Base-by-base conservation (phyloP, 768 basidiomycete genomes). In the Suillus luteus region DNA sequence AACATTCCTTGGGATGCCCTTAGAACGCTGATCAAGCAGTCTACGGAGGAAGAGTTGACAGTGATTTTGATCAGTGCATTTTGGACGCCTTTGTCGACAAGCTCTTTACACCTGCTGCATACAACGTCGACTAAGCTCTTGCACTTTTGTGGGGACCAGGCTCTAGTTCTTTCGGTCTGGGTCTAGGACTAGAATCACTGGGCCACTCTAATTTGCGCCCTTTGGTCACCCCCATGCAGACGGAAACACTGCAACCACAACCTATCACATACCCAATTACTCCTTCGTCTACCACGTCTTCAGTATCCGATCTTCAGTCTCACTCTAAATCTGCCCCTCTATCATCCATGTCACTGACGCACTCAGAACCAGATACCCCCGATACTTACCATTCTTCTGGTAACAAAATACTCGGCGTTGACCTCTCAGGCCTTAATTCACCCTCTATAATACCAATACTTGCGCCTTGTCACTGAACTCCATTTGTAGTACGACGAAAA, bases 1-100 rank as follows among this genome's bases (percentile, higher is more conserved):
- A 81, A 83, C 11, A 95, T 99, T 58, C 97, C 97, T 5, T 99
- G 97, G 96, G 88, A 91, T 68, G 96, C 97, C 15, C 79, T 99
- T n/a, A 85, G 95, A 43, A 91, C 91, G 0, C 83, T 99, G 60
- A 85, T 99, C 79, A 98, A 96, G 71, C 93, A 98, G 72, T 95
- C 24, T 99, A 99, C 69, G 94, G 95, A 64, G 95, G 96, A 15
- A 82, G 96, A 62, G 82, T 97, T 59, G 96, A 98, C 79, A 95
- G 93, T 66, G 93, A 96, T 75, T 95, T 94, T 72, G 97, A 99
- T 73, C 96, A 98, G 72, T 82, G 84, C 67, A 90, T 97, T 59
- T 83, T 99, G 55, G 93, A 98, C 73, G 87, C 94, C 17, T 99
- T 99, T 72, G 95, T 98, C 40, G 93, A 96, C 71, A 83, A 82